Evolutionary conservation across 306 rosid species (phyloP).

Genomic region (Trifolium repens): DNA sequence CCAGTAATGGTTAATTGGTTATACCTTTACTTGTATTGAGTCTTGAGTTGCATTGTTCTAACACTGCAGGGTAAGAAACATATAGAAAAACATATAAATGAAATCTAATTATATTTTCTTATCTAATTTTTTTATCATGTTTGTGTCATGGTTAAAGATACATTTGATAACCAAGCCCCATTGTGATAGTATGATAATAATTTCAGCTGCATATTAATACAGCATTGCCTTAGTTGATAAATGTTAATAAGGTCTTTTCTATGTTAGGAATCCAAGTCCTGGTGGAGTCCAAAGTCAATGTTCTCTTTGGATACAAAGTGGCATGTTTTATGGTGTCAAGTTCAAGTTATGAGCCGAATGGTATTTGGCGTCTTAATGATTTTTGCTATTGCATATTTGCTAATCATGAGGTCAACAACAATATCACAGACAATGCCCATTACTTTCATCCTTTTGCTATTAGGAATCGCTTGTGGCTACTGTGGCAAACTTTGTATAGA

Average conservation of each 20-base stretch:
- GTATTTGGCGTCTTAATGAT: conserved; percentile 70
- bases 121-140: neutral
- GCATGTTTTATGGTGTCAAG: conserved; percentile 62
- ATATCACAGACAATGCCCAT: conserved; percentile 68
- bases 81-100: conserved; percentile 1
- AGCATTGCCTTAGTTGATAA: conserved; percentile 3
- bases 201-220: conserved; percentile 23
- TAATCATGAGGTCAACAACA: conserved; percentile 62
- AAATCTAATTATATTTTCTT: conserved; percentile 18
- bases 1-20: neutral
- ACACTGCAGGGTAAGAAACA: conserved; percentile 23
- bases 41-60: neutral
- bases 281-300: conserved; percentile 75
- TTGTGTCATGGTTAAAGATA: conserved; percentile 17
- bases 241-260: conserved; percentile 3
- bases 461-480: conserved; percentile 76
- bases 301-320: conserved; percentile 51
- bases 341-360: conserved; percentile 70
- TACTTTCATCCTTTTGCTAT: conserved; percentile 69
- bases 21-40: conserved; percentile 4
- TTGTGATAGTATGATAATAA: neutral
- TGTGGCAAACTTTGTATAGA: conserved; percentile 77
- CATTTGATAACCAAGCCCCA: neutral
- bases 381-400: conserved; percentile 54
- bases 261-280: conserved; percentile 61